Conservation (phyloP, 352 stramenopile genomes). For the Phytophthora parvispora region DNA sequence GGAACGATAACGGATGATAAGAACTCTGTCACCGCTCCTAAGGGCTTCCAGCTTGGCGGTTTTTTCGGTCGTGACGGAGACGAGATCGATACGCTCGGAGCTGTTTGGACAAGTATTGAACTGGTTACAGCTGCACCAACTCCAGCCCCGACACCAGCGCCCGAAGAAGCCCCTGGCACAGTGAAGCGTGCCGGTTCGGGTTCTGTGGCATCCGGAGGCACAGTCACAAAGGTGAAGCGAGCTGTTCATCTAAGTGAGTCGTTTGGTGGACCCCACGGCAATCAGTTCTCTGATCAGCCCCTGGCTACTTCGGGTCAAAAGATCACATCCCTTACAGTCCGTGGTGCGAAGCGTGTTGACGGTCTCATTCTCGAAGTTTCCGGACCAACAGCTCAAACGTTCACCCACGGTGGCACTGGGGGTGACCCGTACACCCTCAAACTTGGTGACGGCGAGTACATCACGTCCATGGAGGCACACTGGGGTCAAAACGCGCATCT, state of each 20-base stretch:
- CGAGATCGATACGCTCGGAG: slow-evolving; percentile 16
- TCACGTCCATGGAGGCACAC: slow-evolving; percentile 23
- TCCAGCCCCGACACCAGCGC: neutral
- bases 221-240: slow-evolving; percentile 19
- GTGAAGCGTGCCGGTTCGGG: slow-evolving; percentile 1
- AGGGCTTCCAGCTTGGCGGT: slow-evolving; percentile 15
- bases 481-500: slow-evolving; percentile 35
- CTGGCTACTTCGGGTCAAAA: slow-evolving; percentile 24
- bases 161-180: slow-evolving; percentile 5
- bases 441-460: slow-evolving; percentile 22
- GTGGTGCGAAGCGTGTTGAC: slow-evolving; percentile 38
- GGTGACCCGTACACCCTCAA: slow-evolving; percentile 38
- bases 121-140: slow-evolving; percentile 4
- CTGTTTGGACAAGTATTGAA: slow-evolving; percentile 23
- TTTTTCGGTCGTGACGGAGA: slow-evolving; percentile 15
- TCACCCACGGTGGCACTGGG: slow-evolving; percentile 45
- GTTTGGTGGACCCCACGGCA: slow-evolving; percentile 46
- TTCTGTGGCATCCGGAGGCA: neutral
- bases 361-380: slow-evolving; percentile 40
- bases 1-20: slow-evolving; percentile 12
- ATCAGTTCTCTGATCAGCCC: slow-evolving; percentile 39
- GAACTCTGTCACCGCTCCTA: neutral
- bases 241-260: slow-evolving; percentile 37
- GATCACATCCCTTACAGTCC: slow-evolving; percentile 40
- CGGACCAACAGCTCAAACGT: slow-evolving; percentile 2